Conservation (phyloP, 805 yeast genomes). For the Pichia kluyveri region DNA sequence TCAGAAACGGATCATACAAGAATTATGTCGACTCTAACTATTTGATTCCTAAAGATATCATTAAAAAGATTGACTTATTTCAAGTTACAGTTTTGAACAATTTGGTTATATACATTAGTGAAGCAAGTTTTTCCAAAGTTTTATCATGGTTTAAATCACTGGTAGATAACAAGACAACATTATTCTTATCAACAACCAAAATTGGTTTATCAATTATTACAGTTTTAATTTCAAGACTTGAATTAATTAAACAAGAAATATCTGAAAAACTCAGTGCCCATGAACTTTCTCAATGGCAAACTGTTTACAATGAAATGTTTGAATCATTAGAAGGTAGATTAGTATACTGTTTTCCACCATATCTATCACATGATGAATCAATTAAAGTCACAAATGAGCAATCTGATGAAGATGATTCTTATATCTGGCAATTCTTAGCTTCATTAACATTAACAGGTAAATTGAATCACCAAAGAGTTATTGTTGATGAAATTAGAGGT, state of each 20-base stretch:
- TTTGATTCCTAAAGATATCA: constrained; percentile 43
- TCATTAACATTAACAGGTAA: constrained; percentile 87
- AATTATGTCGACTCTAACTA: constrained; percentile 37
- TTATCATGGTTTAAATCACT: constrained; percentile 65
- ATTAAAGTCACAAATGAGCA: constrained; percentile 28
- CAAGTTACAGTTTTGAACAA: constrained; percentile 76
- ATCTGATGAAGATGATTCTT: constrained; percentile 53
- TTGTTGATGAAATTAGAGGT: constrained; percentile 89
- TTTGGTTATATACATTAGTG: constrained; percentile 74
- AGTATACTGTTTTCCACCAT: constrained; percentile 73
- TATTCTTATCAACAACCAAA: constrained; percentile 60
- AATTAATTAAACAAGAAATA: constrained; percentile 80
- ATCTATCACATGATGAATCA: constrained; percentile 25
- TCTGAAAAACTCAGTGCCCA: constrained; percentile 37
- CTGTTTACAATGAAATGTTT: constrained; percentile 75
- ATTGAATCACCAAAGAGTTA: constrained; percentile 81
- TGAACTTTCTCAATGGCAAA: constrained; percentile 63
- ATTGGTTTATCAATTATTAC: constrained; percentile 83
- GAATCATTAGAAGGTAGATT: constrained; percentile 71
- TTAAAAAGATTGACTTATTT: constrained; percentile 64
- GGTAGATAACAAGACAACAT: constrained; percentile 60
- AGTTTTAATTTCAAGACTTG: constrained; percentile 86
- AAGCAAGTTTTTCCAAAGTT: constrained; percentile 70
- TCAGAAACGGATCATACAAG: constrained; percentile 71
- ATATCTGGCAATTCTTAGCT: constrained; percentile 96